Base-by-base conservation (phyloP, 2,329 filamentous ascomycete genomes). In the Hypomyces perniciosus region DNA sequence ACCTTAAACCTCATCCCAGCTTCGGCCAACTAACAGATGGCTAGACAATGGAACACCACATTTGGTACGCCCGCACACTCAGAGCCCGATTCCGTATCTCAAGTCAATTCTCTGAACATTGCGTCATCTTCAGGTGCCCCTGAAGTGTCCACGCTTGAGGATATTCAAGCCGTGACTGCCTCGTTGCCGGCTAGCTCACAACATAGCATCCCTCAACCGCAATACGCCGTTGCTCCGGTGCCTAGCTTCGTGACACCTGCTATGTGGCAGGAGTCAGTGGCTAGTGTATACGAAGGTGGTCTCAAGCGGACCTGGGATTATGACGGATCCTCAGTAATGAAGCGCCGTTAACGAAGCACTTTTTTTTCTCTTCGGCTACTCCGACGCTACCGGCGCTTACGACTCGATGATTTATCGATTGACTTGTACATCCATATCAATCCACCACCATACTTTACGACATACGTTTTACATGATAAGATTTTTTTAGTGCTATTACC, bases 41-140 rank as follows among this genome's bases (percentile, higher is more conserved):
- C 5, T 51, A 95, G 91, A 68, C 90, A 96, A 75, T 97, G 92
- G 91, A 91, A 95, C 69, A 85, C 87, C 64, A 91, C 92, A 58
- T 97, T 96, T 73, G 88, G 90, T 75, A 88, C 85, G 68, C 83
- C 81, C 46, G 56, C 61, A 50, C 62, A 66, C 43, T 46, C 63
- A 54, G 58, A 66, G 43, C 54, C 62, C 50, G 57, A 65, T 50
- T 60, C 68, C 68, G 59, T 59, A 54, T 65, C 73, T 58, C 73
- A 75, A 62, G 66, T 72, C 65, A 74, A 67, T 65, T 68, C 73
- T 71, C 72, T 81, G 70, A 80, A 75, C 68, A 66, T 75, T 62
- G 64, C 74, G 56, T 72, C 75, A 57, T 73, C 77, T 64, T 68
- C 77, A 72, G 76, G 74, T 72, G 72, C 73, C 57, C 69, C 76